Conservation (phyloP, 1,284 basidiomycete genomes). For the Xanthoconium separans region DNA sequence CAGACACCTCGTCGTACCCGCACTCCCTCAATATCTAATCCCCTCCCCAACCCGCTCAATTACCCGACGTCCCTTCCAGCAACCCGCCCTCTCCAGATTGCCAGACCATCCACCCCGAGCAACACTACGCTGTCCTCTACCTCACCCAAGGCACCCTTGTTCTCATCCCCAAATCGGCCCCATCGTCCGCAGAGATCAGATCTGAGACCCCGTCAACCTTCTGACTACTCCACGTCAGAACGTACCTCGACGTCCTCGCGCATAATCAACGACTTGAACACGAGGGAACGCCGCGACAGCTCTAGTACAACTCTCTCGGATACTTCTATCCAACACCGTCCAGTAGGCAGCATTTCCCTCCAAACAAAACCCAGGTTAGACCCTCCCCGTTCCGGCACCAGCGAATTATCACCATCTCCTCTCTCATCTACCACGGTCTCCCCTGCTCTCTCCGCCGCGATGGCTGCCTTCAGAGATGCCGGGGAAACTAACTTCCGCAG, state of each 20-base stretch:
- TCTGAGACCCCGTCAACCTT: conserved; percentile 42
- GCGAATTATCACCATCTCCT: conserved; percentile 29
- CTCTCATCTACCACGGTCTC: conserved; percentile 41
- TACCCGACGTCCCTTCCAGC: conserved; percentile 23
- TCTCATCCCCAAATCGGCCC: conserved; percentile 45
- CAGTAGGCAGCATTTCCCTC: conserved; percentile 30
- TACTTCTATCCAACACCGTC: conserved; percentile 31
- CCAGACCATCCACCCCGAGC: conserved; percentile 44
- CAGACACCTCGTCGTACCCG: conserved; percentile 22
- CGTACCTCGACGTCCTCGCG: conserved; percentile 38
- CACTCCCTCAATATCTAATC: conserved; percentile 27
- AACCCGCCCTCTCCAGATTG: conserved; percentile 31
- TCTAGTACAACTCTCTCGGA: conserved; percentile 44
- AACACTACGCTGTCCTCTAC: conserved; percentile 33
- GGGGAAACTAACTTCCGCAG: conserved; percentile 46
- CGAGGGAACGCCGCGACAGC: conserved; percentile 33
- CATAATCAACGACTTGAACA: conserved; percentile 30
- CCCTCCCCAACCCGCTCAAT: conserved; percentile 26
- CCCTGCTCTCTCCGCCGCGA: conserved; percentile 48
- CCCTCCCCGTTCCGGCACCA: conserved; percentile 35
- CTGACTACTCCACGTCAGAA: conserved; percentile 46
- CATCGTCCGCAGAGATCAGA: conserved; percentile 59
- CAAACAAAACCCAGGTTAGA: conserved; percentile 33
- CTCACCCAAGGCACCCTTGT: conserved; percentile 36
- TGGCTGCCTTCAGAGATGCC: conserved; percentile 68